Conservation (phyloP, 306 rosid species). For the Ormosia emarginata region DNA sequence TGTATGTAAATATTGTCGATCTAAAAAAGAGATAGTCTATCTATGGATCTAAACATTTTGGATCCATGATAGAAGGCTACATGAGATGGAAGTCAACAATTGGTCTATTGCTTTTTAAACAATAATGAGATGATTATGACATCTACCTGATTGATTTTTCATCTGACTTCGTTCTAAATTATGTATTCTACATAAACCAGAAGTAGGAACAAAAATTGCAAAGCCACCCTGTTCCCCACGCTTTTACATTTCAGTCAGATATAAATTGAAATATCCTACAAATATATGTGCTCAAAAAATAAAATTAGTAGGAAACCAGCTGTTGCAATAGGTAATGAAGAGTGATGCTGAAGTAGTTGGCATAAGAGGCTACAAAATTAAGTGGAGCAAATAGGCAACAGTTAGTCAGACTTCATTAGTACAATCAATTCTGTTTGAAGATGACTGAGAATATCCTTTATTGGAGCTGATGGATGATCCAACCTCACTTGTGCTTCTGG, state of each 20-base stretch:
- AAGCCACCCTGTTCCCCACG: neutral
- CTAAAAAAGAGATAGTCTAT: no score
- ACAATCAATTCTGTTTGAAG: constrained; percentile 21
- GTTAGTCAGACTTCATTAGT: constrained; percentile 21
- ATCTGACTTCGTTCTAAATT: neutral
- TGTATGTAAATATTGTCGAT: no score
- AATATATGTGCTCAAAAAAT: neutral
- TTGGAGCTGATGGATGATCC: constrained; percentile 35
- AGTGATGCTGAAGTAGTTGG: neutral
- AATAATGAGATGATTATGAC: neutral
- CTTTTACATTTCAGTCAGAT: neutral
- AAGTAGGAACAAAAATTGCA: neutral
- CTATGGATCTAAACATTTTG: no score
- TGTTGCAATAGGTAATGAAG: neutral
- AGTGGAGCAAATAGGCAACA: neutral
- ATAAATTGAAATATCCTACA: constrained; percentile 4
- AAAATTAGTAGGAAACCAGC: neutral
- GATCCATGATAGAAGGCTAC: no score
- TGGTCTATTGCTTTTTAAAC: neutral
- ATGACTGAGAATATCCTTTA: constrained; percentile 32
- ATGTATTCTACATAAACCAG: constrained; percentile 11
- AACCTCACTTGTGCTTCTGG: constrained; percentile 39
- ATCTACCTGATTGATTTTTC: neutral
- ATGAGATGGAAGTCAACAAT: neutral
- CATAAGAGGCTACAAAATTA: neutral